phyloP scores from a whole-genome alignment of 2,329 filamentous ascomycete species.

The Pseudogymnoascus sp. region DNA sequence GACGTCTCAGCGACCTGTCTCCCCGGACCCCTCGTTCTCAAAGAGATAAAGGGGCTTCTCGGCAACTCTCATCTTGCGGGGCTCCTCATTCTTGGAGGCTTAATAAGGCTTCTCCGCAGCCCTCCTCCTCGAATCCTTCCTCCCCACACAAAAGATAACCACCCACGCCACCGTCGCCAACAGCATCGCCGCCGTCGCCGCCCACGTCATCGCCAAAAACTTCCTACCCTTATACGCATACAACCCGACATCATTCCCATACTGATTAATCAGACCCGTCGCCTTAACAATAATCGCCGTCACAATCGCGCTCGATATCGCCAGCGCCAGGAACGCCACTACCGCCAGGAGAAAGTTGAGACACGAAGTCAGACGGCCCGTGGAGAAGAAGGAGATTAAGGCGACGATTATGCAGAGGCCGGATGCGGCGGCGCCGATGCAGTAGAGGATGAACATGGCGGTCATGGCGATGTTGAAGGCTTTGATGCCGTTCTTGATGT shows the following conservation, averaged over 20 bases:
- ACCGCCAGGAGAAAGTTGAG: not conserved
- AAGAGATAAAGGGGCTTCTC: not conserved
- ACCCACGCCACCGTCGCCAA: slow-evolving; percentile 23
- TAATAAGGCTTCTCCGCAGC: not conserved
- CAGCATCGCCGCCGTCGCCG: slow-evolving; percentile 40
- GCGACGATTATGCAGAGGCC: slow-evolving; percentile 40
- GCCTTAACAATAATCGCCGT: slow-evolving; percentile 52
- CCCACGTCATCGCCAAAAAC: slow-evolving; percentile 53
- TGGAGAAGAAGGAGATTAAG: slow-evolving; percentile 34
- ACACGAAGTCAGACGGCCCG: slow-evolving; percentile 26
- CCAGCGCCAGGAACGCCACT: slow-evolving; percentile 44
- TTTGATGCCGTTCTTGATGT: slow-evolving; percentile 44
- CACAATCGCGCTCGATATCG: slow-evolving; percentile 66
- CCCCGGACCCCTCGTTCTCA: not conserved
- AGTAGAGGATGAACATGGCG: slow-evolving; percentile 50
- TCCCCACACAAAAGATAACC: slow-evolving; percentile 22
- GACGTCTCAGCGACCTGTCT: not conserved
- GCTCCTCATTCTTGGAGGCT: not conserved
- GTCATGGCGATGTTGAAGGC: slow-evolving; percentile 40
- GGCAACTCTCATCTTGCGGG: no score
- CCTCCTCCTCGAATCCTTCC: slow-evolving; percentile 13
- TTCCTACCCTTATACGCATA: slow-evolving; percentile 38
- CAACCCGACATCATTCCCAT: slow-evolving; percentile 24
- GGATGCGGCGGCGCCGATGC: slow-evolving; percentile 44
- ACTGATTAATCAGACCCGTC: slow-evolving; percentile 36